These are phyloP conservation scores for Clonostachys sp. DNA, from an alignment of 2,329 filamentous ascomycete species.

Conservation along the genomic window DNA sequence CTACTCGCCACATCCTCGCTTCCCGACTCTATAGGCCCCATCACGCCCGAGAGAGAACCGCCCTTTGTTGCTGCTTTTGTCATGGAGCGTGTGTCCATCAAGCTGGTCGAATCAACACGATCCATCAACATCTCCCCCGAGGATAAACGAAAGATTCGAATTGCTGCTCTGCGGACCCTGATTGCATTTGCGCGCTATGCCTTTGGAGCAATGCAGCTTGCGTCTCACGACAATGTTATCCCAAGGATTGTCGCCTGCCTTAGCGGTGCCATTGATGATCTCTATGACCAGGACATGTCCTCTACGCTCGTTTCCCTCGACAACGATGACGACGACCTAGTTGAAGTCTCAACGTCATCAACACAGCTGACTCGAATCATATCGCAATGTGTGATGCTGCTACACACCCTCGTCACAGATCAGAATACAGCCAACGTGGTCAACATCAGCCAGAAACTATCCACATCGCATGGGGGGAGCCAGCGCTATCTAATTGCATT, in stretches of 20 bases:
- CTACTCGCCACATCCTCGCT: slow-evolving; percentile 65
- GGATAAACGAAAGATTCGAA: slow-evolving; percentile 34
- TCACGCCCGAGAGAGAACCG: slow-evolving; percentile 38
- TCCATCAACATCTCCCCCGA: slow-evolving; percentile 24
- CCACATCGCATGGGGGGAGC: slow-evolving; percentile 63
- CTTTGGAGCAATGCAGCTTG: slow-evolving; percentile 62
- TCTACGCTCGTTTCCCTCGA: slow-evolving; percentile 24
- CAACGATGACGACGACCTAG: not conserved
- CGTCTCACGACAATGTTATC: slow-evolving; percentile 62
- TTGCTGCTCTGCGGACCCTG: slow-evolving; percentile 47
- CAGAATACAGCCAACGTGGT: slow-evolving; percentile 35
- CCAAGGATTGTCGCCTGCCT: slow-evolving; percentile 69
- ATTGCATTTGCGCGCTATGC: slow-evolving; percentile 57
- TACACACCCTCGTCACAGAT: slow-evolving; percentile 48
- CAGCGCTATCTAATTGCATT: slow-evolving; percentile 81
- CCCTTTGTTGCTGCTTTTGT: slow-evolving; percentile 38
- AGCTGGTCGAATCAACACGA: slow-evolving; percentile 53
- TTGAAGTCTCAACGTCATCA: slow-evolving; percentile 7
- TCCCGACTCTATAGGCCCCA: slow-evolving; percentile 57
- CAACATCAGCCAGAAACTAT: slow-evolving; percentile 69
- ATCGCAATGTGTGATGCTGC: slow-evolving; percentile 38
- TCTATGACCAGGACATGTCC: slow-evolving; percentile 56
- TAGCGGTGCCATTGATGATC: slow-evolving; percentile 62
- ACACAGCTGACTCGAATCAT: slow-evolving; percentile 38
- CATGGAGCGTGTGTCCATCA: slow-evolving; percentile 58